A percentile compares a stretch with the other conserved stretches of the same genome.
These are phyloP conservation scores for Thraustotheca clavata DNA, from an alignment of 352 stramenopile species.

Conservation along the genomic window DNA sequence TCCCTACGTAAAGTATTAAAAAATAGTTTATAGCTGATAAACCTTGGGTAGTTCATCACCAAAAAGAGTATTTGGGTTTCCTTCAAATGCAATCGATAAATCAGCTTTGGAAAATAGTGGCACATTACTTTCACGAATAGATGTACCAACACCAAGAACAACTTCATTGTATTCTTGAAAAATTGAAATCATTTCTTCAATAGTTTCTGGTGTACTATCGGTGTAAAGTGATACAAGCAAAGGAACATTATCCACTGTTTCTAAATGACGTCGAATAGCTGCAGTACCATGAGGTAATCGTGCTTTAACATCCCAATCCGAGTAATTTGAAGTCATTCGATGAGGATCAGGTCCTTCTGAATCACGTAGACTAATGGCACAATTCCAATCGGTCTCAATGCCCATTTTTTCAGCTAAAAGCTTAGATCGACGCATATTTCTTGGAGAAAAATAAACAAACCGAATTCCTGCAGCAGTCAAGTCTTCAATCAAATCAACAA, in stretches of 20 bases:
- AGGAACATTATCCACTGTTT: slow-evolving; percentile 98
- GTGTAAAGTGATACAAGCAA: slow-evolving; percentile 97
- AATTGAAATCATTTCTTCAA: slow-evolving; percentile 89
- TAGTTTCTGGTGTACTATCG: slow-evolving; percentile 93
- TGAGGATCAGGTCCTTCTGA: slow-evolving; percentile 88
- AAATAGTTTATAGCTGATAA: no score
- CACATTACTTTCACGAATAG: slow-evolving; percentile 65
- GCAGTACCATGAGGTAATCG: slow-evolving; percentile 91
- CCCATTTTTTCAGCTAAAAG: slow-evolving; percentile 97
- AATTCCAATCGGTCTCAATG: slow-evolving; percentile 99
- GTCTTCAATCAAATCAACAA: slow-evolving; percentile 93
- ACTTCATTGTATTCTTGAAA: slow-evolving; percentile 83
- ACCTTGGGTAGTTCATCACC: slow-evolving; percentile 49
- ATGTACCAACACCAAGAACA: slow-evolving; percentile 69
- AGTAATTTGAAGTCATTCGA: slow-evolving; percentile 96
- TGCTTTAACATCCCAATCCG: slow-evolving; percentile 96
- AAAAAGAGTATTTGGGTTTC: slow-evolving; percentile 55
- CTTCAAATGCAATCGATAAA: slow-evolving; percentile 56
- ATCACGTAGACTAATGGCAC: slow-evolving; percentile 94
- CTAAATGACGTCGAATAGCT: slow-evolving; percentile 93
- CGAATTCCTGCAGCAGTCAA: slow-evolving; percentile 92
- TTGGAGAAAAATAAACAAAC: slow-evolving; percentile 99
- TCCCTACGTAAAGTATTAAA: no score
- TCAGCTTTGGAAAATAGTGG: slow-evolving; percentile 69
- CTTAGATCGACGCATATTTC: slow-evolving; percentile 97